Conservation (phyloP, 768 basidiomycete species). For the Paxillus rubicundulus region DNA sequence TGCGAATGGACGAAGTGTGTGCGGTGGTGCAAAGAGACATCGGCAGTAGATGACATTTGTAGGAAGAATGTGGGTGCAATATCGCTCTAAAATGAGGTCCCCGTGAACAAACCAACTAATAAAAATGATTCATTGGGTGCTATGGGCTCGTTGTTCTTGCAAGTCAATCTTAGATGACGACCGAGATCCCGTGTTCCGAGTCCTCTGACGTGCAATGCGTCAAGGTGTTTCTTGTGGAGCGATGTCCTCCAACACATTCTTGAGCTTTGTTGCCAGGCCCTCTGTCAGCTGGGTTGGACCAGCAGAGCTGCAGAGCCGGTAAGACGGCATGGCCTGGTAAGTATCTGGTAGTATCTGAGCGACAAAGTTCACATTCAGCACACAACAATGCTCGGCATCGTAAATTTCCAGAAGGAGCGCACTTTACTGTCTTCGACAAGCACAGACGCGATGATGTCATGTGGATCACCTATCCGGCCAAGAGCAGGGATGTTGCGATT, state of each 20-base stretch:
- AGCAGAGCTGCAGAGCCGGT: constrained; percentile 74
- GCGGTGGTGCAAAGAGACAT: too few species aligned
- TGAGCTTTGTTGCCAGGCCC: constrained; percentile 55
- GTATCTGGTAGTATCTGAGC: constrained; percentile 64
- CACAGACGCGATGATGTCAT: constrained; percentile 80
- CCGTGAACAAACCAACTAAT: too few species aligned
- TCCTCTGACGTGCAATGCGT: neutral
- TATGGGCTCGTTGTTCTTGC: neutral
- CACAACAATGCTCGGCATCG: neutral
- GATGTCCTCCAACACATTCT: constrained; percentile 33
- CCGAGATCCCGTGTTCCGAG: neutral
- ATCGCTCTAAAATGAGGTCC: too few species aligned
- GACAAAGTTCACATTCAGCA: neutral
- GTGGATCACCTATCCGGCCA: constrained; percentile 75
- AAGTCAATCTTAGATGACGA: neutral
- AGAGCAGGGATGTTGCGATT: constrained; percentile 71
- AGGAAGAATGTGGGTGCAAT: too few species aligned
- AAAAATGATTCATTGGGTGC: too few species aligned
- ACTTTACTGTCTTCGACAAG: constrained; percentile 70
- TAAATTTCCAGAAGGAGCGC: constrained; percentile 5
- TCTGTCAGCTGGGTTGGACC: constrained; percentile 68
- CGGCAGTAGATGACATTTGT: too few species aligned
- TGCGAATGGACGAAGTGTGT: too few species aligned
- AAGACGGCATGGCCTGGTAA: constrained; percentile 82
- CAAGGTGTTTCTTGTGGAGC: constrained; percentile 31